phyloP scores from a whole-genome alignment of 2,329 filamentous ascomycete species.

The Trichoderma asperellum region DNA sequence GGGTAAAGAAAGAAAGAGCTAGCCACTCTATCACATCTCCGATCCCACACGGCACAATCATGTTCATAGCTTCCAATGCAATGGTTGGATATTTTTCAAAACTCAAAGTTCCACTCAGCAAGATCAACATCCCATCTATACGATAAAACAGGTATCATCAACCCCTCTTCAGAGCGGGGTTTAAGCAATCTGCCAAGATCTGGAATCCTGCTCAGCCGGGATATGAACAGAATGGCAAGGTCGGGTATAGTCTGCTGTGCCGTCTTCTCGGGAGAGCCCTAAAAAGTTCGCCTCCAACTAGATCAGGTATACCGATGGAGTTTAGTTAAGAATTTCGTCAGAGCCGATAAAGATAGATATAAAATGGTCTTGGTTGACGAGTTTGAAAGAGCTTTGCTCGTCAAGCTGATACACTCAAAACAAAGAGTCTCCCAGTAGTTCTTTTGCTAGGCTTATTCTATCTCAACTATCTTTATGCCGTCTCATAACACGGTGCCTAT shows the following conservation, averaged over 20 bases:
- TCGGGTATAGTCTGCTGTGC: neutral
- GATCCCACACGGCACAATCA: neutral
- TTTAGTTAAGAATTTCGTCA: neutral
- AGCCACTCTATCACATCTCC: neutral
- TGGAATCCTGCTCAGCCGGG: neutral
- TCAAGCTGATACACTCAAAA: neutral
- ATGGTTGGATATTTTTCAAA: neutral
- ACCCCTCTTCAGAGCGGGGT: slow-evolving; percentile 5
- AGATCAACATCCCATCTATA: slow-evolving; percentile 10
- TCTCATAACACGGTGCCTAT: neutral
- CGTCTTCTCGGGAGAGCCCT: neutral
- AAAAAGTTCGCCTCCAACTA: neutral
- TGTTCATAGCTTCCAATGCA: neutral
- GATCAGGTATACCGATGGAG: neutral
- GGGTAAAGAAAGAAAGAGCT: neutral
- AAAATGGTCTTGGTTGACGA: neutral
- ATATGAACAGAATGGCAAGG: neutral
- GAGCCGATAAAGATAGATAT: neutral
- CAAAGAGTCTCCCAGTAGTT: neutral
- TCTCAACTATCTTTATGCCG: neutral
- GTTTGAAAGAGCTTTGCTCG: neutral
- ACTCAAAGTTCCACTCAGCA: slow-evolving; percentile 15
- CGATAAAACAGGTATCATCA: neutral
- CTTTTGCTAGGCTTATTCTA: neutral
- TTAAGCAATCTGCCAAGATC: neutral